A percentile compares a stretch with the other conserved stretches of the same genome.
These are phyloP conservation scores for Poa pratensis DNA, from an alignment of 176 grass and related monocot species.

Conservation along the genomic window DNA sequence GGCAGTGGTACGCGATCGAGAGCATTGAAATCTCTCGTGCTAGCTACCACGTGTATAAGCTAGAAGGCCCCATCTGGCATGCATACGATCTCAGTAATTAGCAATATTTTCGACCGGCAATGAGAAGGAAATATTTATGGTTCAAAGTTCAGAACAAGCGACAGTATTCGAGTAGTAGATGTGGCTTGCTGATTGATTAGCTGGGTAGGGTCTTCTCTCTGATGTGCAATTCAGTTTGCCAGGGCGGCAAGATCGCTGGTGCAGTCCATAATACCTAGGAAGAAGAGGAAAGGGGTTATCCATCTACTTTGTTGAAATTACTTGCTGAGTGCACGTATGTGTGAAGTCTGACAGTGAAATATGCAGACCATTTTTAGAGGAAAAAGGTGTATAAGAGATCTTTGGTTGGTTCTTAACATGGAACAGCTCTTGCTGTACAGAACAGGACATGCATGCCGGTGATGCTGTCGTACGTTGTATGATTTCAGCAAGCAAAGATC, in stretches of 20 bases:
- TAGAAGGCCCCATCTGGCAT: background rate
- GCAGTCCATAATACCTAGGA: background rate
- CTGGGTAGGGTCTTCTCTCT: background rate
- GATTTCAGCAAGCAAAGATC: background rate
- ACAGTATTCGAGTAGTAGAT: background rate
- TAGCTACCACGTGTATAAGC: background rate
- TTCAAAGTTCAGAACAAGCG: background rate
- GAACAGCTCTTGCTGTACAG: background rate
- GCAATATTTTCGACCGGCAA: background rate
- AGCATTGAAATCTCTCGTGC: background rate
- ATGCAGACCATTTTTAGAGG: background rate
- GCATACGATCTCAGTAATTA: background rate
- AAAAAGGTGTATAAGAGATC: background rate
- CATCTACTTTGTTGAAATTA: constrained; percentile 7
- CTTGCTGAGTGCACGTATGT: background rate
- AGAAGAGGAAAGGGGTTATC: background rate
- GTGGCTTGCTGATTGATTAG: background rate
- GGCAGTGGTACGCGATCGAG: background rate
- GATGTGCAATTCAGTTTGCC: background rate
- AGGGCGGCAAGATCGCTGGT: background rate
- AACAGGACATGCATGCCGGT: background rate
- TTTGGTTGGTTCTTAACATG: background rate
- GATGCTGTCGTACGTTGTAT: background rate
- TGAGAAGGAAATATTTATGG: background rate
- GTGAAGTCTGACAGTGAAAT: background rate